These are phyloP conservation scores for Drosera capensis DNA, from an alignment of 148 eudicot genomes.

Conservation along the genomic window DNA sequence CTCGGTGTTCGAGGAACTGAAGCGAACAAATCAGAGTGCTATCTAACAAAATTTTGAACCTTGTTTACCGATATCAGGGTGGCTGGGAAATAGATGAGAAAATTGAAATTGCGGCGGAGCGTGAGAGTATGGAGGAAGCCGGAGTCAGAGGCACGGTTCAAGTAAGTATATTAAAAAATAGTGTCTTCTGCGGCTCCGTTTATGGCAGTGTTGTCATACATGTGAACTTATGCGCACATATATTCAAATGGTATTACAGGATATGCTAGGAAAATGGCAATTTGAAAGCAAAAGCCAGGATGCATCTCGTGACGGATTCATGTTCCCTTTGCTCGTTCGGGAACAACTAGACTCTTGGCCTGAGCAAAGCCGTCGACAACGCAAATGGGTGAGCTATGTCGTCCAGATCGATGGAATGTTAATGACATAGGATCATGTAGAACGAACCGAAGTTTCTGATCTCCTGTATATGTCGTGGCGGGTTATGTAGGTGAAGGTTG, in stretches of 20 bases:
- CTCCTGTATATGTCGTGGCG: not conserved
- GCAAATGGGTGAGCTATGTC: constrained; percentile 34
- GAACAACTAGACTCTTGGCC: constrained; percentile 34
- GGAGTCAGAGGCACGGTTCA: constrained; percentile 30
- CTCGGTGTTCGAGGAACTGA: not conserved
- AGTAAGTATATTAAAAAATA: constrained; percentile 13
- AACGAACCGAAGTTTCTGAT: not conserved
- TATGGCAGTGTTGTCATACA: not conserved
- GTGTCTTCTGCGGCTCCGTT: not conserved
- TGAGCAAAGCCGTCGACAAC: constrained; percentile 24
- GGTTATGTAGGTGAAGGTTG: constrained; percentile 19
- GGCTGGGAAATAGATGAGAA: constrained; percentile 56
- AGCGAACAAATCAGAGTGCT: too few species aligned
- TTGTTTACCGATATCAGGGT: constrained; percentile 13
- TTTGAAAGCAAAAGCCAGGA: constrained; percentile 51
- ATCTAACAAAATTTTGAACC: not conserved
- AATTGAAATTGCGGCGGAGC: constrained; percentile 24
- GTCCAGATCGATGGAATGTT: not conserved
- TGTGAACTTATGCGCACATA: not conserved
- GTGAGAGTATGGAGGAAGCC: constrained; percentile 47
- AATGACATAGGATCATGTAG: too few species aligned
- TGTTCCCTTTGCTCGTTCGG: constrained; percentile 31
- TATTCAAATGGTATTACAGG: constrained; percentile 11
- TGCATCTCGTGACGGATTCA: constrained; percentile 29
- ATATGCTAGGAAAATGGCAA: constrained; percentile 30